phyloP scores from a whole-genome alignment of 2,329 filamentous ascomycete species.

The Aspergillus fructus region DNA sequence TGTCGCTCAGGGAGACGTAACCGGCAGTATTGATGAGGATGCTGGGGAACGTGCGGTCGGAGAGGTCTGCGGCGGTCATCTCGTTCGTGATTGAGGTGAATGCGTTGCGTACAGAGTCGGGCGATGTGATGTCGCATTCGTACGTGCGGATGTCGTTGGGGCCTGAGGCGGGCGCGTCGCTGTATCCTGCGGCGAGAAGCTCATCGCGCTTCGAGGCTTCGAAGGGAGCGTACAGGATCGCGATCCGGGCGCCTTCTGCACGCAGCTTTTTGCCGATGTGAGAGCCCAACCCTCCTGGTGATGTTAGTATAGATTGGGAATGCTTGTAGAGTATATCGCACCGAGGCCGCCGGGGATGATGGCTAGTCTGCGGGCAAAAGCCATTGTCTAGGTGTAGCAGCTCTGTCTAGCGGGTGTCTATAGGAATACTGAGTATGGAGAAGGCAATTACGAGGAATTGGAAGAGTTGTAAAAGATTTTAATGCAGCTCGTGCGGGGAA shows the following conservation, averaged over 20 bases:
- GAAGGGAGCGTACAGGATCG: conserved; percentile 50
- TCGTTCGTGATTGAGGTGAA: conserved; percentile 34
- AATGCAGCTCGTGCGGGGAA: background rate
- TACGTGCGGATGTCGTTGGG: conserved; percentile 31
- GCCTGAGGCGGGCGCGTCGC: conserved; percentile 2
- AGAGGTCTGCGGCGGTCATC: conserved; percentile 21
- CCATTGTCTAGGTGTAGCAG: conserved; percentile 25
- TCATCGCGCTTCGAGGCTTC: conserved; percentile 40
- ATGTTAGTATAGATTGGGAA: background rate
- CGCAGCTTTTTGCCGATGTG: conserved; percentile 43
- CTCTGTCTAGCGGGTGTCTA: background rate
- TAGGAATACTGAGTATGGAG: background rate
- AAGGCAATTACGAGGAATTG: background rate
- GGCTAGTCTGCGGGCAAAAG: conserved; percentile 40
- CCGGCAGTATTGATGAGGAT: conserved; percentile 46
- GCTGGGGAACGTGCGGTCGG: conserved; percentile 31
- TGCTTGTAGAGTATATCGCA: conserved; percentile 18
- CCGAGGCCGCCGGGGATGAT: conserved; percentile 47
- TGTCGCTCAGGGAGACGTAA: conserved; percentile 47
- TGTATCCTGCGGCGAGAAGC: conserved; percentile 39
- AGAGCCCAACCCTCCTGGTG: conserved; percentile 42
- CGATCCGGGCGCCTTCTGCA: conserved; percentile 43
- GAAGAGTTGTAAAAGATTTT: background rate
- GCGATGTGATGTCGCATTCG: conserved; percentile 50
- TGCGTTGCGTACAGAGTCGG: conserved; percentile 46